phyloP scores from a whole-genome alignment of 2,329 filamentous ascomycete genomes.

The Verticillium isaacii region DNA sequence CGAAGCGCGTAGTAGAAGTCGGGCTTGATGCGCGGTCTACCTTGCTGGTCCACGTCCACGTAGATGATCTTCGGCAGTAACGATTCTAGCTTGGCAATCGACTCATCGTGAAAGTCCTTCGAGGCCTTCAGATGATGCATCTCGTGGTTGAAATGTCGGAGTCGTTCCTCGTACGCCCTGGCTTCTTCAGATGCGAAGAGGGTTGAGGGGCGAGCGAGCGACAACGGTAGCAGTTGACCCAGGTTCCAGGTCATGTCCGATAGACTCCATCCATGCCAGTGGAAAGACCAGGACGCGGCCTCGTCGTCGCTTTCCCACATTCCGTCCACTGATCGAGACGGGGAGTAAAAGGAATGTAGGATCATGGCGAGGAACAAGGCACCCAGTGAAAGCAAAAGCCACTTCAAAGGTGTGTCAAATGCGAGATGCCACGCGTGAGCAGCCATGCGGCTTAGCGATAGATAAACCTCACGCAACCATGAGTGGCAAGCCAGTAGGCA shows the following conservation, averaged over 20 bases:
- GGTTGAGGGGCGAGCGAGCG: slow-evolving; percentile 7
- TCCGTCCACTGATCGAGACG: background rate
- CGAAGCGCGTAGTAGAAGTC: slow-evolving; percentile 63
- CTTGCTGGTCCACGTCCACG: slow-evolving; percentile 46
- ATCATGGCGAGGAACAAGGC: background rate
- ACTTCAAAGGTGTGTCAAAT: background rate
- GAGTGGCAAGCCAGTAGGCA: background rate
- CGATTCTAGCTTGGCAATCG: slow-evolving; percentile 37
- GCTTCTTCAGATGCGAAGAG: slow-evolving; percentile 8
- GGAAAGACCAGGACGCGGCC: background rate
- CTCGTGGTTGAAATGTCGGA: slow-evolving; percentile 22
- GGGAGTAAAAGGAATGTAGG: background rate
- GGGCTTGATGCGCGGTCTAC: slow-evolving; percentile 48
- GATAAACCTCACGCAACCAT: background rate
- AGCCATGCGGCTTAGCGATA: background rate
- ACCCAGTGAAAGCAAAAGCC: background rate
- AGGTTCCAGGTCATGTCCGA: slow-evolving; percentile 17
- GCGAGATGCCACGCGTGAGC: background rate
- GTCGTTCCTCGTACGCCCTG: slow-evolving; percentile 4
- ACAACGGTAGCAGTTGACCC: slow-evolving; percentile 21
- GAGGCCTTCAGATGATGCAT: slow-evolving; percentile 23
- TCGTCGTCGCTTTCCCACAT: background rate
- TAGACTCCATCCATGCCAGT: slow-evolving; percentile 17
- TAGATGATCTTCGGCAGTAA: slow-evolving; percentile 54
- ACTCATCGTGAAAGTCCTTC: slow-evolving; percentile 27